phyloP scores from a whole-genome alignment of 495 filamentous ascomycete species.

The Hapsidospora chrysogenum region DNA sequence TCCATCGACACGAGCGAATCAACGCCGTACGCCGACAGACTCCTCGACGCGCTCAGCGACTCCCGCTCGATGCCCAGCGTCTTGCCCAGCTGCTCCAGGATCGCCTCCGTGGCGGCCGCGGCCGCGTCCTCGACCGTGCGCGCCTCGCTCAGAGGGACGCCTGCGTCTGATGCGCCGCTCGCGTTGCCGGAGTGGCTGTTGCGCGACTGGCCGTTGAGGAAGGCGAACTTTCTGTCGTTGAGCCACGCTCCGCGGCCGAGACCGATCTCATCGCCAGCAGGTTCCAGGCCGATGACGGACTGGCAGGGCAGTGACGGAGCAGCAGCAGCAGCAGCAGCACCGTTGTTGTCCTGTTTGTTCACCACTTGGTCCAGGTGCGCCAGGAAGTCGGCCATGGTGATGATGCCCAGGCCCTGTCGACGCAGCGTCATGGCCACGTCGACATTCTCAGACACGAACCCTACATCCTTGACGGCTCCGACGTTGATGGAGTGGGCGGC shows the following conservation, averaged over 20 bases:
- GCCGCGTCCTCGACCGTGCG: constrained; percentile 1
- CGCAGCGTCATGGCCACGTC: no score
- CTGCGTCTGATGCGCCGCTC: no score
- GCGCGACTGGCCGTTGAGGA: no score
- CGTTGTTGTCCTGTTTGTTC: no score
- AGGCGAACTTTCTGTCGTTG: constrained; percentile 10
- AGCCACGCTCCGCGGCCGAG: constrained; percentile 6
- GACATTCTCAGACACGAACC: constrained; percentile 13
- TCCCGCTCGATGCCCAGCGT: constrained; percentile 17
- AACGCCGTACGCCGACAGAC: constrained; percentile 27
- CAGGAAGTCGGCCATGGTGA: constrained; percentile 15
- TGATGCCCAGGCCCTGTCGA: constrained; percentile 6
- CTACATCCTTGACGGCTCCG: constrained; percentile 20
- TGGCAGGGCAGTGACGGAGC: constrained; percentile 5
- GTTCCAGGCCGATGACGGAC: constrained; percentile 10
- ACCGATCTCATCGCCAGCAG: constrained; percentile 7
- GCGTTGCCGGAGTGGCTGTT: no score
- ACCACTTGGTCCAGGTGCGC: constrained; percentile 17
- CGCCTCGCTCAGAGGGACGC: constrained; percentile 6
- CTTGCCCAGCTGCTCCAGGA: constrained; percentile 13
- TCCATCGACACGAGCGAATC: constrained; percentile 44
- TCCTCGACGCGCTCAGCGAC: constrained; percentile 19
- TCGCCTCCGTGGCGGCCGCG: constrained; percentile 8
- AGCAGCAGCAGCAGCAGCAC: no score
- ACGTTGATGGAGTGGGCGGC: constrained; percentile 30